Evolutionary conservation across 2,329 filamentous ascomycete genomes (phyloP).

Genomic region (Aspergillus piperis): DNA sequence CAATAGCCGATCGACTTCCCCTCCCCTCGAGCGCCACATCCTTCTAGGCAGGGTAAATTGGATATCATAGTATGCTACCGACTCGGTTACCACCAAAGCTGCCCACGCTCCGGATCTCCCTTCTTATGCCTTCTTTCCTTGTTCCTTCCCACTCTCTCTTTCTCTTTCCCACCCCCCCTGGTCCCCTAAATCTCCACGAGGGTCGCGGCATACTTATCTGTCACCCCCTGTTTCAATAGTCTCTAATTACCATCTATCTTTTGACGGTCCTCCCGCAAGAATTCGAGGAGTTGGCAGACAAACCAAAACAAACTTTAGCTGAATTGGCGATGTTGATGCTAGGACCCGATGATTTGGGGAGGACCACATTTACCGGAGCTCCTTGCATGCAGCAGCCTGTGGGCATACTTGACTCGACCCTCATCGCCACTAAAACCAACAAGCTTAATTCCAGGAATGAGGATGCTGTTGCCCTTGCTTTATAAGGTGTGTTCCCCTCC

Average conservation of each 20-base stretch:
- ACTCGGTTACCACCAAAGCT: no score
- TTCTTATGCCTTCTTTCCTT: background rate
- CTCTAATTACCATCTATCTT: background rate
- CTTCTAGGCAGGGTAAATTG: background rate
- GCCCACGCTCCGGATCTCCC: no score
- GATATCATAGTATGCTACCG: background rate
- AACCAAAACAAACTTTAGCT: background rate
- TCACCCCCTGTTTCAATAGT: background rate
- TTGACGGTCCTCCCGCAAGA: background rate
- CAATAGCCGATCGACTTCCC: no score
- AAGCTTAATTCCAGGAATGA: slow-evolving; percentile 10
- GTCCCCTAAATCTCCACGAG: background rate
- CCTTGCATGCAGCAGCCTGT: slow-evolving; percentile 10
- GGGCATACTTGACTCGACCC: slow-evolving; percentile 3
- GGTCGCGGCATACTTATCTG: background rate
- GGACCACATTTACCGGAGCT: slow-evolving; percentile 1
- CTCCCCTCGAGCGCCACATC: background rate
- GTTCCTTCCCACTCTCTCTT: background rate
- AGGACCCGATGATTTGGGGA: slow-evolving; percentile 6
- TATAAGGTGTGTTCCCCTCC: slow-evolving; percentile 3
- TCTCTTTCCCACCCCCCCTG: no score
- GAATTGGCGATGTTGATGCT: slow-evolving; percentile 3
- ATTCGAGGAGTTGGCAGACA: background rate
- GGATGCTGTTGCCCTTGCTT: slow-evolving; percentile 4
- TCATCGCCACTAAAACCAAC: slow-evolving; percentile 1